Conservation (phyloP, 805 yeast species). For the Millerozyma acaciae region DNA sequence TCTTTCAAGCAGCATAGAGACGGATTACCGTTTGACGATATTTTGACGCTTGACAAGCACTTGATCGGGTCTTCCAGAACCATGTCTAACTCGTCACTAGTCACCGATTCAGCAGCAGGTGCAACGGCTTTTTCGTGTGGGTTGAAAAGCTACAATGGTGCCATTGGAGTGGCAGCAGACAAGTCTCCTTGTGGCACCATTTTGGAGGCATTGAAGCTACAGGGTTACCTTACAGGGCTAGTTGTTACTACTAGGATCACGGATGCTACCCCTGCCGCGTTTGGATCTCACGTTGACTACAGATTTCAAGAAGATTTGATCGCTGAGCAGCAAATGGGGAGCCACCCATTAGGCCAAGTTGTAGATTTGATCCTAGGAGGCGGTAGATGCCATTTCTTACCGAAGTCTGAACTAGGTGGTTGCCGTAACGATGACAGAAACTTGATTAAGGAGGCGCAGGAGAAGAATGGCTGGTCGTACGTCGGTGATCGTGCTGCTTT, state of each 20-base stretch:
- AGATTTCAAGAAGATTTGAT: slow-evolving; percentile 80
- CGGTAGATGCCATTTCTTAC: slow-evolving; percentile 80
- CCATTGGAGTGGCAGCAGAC: slow-evolving; percentile 76
- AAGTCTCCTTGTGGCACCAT: slow-evolving; percentile 81
- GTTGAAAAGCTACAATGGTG: slow-evolving; percentile 81
- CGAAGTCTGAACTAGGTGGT: slow-evolving; percentile 47
- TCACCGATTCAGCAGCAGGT: slow-evolving; percentile 96
- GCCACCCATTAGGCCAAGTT: slow-evolving; percentile 69
- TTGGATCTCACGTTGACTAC: slow-evolving; percentile 72
- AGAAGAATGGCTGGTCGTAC: slow-evolving; percentile 56
- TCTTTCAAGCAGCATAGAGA: slow-evolving; percentile 65
- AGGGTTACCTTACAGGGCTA: slow-evolving; percentile 80
- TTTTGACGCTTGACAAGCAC: slow-evolving; percentile 60
- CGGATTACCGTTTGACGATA: slow-evolving; percentile 49
- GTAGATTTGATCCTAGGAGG: slow-evolving; percentile 90
- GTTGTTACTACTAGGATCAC: slow-evolving; percentile 91
- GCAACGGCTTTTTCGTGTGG: slow-evolving; percentile 93
- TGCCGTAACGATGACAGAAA: slow-evolving; percentile 71
- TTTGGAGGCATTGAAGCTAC: slow-evolving; percentile 78
- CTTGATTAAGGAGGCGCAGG: slow-evolving; percentile 59
- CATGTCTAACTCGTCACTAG: slow-evolving; percentile 66
- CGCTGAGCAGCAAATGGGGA: slow-evolving; percentile 84
- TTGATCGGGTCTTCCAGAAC: slow-evolving; percentile 85
- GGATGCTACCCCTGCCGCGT: slow-evolving; percentile 94
- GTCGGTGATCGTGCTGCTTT: slow-evolving; percentile 58